Evolutionary conservation across 2,329 filamentous ascomycete genomes (phyloP).

Genomic region (Ascocoryne sarcoides): DNA sequence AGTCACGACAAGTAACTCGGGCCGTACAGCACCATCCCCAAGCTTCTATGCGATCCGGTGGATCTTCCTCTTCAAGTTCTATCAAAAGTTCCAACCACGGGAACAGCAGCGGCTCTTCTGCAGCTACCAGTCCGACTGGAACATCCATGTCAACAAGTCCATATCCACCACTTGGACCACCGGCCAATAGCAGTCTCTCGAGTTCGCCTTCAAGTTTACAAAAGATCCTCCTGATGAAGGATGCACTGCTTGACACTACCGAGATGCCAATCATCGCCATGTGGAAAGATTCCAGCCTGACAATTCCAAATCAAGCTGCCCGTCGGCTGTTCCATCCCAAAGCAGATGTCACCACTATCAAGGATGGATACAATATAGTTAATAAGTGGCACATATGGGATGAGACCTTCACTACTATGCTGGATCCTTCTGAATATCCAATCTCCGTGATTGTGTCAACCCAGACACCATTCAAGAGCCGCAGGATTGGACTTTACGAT

Average conservation of each 20-base stretch:
- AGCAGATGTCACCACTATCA: constrained; percentile 30
- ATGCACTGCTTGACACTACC: constrained; percentile 67
- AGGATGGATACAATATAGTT: constrained; percentile 48
- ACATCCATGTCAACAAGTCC: constrained; percentile 46
- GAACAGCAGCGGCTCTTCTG: constrained; percentile 29
- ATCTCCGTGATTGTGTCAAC: constrained; percentile 56
- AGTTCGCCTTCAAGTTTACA: constrained; percentile 58
- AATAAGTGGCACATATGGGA: constrained; percentile 53
- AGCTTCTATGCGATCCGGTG: constrained; percentile 11
- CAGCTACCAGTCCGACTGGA: constrained; percentile 40
- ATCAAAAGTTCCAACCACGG: constrained; percentile 18
- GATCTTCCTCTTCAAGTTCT: constrained; percentile 24
- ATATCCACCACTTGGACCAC: constrained; percentile 61
- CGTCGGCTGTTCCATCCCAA: constrained; percentile 40
- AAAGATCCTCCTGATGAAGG: constrained; percentile 67
- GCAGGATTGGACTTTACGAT: constrained; percentile 56
- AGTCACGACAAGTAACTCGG: constrained; percentile 13
- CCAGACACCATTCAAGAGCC: constrained; percentile 48
- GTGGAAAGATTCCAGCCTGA: constrained; percentile 72
- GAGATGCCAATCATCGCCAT: constrained; percentile 67
- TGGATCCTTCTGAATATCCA: constrained; percentile 55
- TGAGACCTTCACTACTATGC: constrained; percentile 52
- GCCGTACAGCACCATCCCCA: constrained; percentile 9
- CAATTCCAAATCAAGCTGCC: constrained; percentile 56
- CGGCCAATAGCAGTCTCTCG: constrained; percentile 44